Evolutionary conservation across 345 rosid genomes (phyloP), one percentile per base, ranked within the genome.

Genomic region (Brassica carinata): DNA sequence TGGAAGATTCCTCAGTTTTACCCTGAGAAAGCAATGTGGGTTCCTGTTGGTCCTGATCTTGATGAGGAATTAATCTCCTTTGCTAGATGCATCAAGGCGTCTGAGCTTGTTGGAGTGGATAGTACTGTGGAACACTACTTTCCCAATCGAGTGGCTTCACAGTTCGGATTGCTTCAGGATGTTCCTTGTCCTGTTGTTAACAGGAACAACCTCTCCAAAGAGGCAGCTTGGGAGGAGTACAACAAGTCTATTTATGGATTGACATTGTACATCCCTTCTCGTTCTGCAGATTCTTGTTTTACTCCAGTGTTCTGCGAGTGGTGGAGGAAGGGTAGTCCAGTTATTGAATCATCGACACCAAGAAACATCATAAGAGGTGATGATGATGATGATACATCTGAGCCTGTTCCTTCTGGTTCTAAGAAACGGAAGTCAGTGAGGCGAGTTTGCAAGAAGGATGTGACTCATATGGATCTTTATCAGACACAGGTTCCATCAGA

Each of bases 121-220:
- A 23, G 26, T 23, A 75, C 77, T 62, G 67, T 84, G 59, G 78
- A 85, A 59, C 68, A 77, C 62, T 90, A 90, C 77, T 81, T 77
- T 6, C 97, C 91, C 0, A 84, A 89, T 71, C 77, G 91, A 18
- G 89, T 90, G 7, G 85, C 86, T 8, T 79, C 81, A 86, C 94
- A 91, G 76, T 87, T 91, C 6, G 94, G 92, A 18, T 15, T 89
- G 64, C 85, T 86, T 84, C 93, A 88, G 31, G 89, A 86, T 83
- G 30, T 87, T 71, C 88, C 90, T 5, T 70, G 40, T 53, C 17
- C 10, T 17, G 71, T 74, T 17, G 71, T 74, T 48, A 68, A 55
- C 8, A 48, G 38, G 31, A 69, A 43, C 33, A 66, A 64, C 7
- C 55, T 64, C 69, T 43, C 76, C 31, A 29, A 55, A 29, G 19